These are phyloP conservation scores for Yamadazyma oceani DNA, from an alignment of 1,139 yeast species.

Conservation along the genomic window DNA sequence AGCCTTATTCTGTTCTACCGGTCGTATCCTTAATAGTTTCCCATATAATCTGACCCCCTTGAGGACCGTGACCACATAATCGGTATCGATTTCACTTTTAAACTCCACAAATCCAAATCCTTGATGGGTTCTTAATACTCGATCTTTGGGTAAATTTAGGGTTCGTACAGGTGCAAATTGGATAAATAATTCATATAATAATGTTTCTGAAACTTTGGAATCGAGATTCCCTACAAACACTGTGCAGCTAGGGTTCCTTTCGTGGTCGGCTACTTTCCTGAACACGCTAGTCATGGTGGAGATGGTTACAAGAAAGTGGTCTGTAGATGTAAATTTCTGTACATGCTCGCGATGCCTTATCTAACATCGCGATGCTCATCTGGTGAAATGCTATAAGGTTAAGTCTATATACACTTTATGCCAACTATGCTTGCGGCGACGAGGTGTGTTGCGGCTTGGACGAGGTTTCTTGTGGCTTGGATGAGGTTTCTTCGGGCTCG, in stretches of 20 bases:
- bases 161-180: constrained; percentile 81
- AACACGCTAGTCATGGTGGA: constrained; percentile 33
- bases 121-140: constrained; percentile 68
- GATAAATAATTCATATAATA: constrained; percentile 76
- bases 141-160: constrained; percentile 77
- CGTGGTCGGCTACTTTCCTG: constrained; percentile 36
- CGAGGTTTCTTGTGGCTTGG: constrained; percentile 16
- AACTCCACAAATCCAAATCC: constrained; percentile 91
- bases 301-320: too few species aligned
- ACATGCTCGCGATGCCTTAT: too few species aligned
- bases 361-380: constrained; percentile 2
- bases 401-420: neutral
- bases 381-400: neutral
- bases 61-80: constrained; percentile 64
- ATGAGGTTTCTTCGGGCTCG: constrained; percentile 18
- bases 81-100: constrained; percentile 58
- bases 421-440: neutral
- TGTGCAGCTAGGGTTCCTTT: constrained; percentile 64
- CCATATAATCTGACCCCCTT: constrained; percentile 67
- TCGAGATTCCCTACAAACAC: constrained; percentile 86
- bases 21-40: constrained; percentile 54
- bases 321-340: too few species aligned
- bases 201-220: constrained; percentile 62
- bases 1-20: constrained; percentile 9
- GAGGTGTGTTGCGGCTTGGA: too few species aligned